A percentile compares a stretch with the other conserved stretches of the same genome.
These are phyloP conservation scores for Parasitella parasitica DNA, from an alignment of 371 early-diverging fungal genomes.

Conservation along the genomic window DNA sequence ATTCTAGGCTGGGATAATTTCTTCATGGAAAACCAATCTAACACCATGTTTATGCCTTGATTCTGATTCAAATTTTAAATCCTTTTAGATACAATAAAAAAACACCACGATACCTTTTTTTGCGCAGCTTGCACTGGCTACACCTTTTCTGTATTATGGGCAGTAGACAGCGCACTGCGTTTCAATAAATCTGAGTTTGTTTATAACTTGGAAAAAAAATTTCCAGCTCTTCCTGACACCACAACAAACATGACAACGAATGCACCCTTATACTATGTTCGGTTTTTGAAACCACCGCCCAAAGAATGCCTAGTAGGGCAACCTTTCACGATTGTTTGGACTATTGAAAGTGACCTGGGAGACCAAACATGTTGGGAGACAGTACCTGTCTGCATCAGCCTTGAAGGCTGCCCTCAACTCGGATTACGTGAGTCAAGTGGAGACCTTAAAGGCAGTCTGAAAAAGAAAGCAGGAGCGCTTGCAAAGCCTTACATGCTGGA, in stretches of 20 bases:
- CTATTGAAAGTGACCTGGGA: conserved; percentile 45
- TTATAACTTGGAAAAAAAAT: too few relatives aligned
- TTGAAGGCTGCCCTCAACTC: conserved; percentile 13
- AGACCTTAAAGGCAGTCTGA: conserved; percentile 5
- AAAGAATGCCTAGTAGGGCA: conserved; percentile 20
- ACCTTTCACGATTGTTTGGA: conserved; percentile 48
- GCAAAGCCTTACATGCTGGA: conserved; percentile 2
- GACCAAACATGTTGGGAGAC: conserved; percentile 35
- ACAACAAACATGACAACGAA: background rate
- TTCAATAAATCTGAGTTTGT: too few relatives aligned
- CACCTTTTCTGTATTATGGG: too few relatives aligned
- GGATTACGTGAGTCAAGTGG: conserved; percentile 9
- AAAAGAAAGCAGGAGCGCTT: conserved; percentile 2
- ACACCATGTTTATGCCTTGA: conserved; percentile 12
- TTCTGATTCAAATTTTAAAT: too few relatives aligned
- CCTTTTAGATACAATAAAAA: too few relatives aligned
- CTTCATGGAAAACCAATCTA: conserved; percentile 17
- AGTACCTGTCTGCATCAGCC: conserved; percentile 15
- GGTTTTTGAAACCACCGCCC: conserved; percentile 48
- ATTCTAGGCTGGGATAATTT: conserved; percentile 21
- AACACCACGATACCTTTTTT: too few relatives aligned
- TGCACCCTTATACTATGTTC: conserved; percentile 34
- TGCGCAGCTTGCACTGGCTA: too few relatives aligned
- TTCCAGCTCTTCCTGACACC: background rate
- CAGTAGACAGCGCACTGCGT: too few relatives aligned